These are phyloP conservation scores for Elsinoe australis DNA, from an alignment of 2,329 filamentous ascomycete genomes.

Conservation along the genomic window DNA sequence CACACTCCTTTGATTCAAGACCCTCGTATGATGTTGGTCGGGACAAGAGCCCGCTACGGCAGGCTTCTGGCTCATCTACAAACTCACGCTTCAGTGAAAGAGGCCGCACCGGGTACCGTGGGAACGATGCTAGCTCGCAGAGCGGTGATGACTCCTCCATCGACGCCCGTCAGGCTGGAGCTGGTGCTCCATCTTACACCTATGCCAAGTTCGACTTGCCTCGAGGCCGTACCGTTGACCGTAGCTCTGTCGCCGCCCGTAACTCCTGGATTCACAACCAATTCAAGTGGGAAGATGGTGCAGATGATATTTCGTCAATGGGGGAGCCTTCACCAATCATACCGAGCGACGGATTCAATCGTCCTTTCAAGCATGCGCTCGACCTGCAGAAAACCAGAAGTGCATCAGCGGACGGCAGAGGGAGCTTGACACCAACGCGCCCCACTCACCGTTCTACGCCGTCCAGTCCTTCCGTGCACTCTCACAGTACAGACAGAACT, in stretches of 20 bases:
- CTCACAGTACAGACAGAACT: slow-evolving; percentile 37
- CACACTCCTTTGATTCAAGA: slow-evolving; percentile 33
- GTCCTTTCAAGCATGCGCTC: slow-evolving; percentile 15
- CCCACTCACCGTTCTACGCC: slow-evolving; percentile 21
- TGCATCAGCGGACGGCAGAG: slow-evolving; percentile 13
- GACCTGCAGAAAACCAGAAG: slow-evolving; percentile 16
- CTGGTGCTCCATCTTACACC: slow-evolving; percentile 62
- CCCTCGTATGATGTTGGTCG: slow-evolving; percentile 24
- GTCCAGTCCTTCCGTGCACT: slow-evolving; percentile 28
- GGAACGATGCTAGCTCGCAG: slow-evolving; percentile 7
- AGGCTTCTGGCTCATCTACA: slow-evolving; percentile 21
- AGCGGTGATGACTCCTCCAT: slow-evolving; percentile 19
- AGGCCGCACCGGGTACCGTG: slow-evolving; percentile 29
- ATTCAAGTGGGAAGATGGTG: slow-evolving; percentile 51
- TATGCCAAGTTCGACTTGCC: slow-evolving; percentile 81
- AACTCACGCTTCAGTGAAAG: slow-evolving; percentile 21
- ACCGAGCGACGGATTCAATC: not conserved
- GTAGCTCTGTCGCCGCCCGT: slow-evolving; percentile 54
- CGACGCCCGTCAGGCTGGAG: slow-evolving; percentile 38
- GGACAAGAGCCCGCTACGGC: slow-evolving; percentile 23
- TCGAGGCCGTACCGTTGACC: slow-evolving; percentile 69
- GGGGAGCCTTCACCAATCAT: slow-evolving; percentile 6
- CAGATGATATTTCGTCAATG: not conserved
- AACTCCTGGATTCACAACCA: slow-evolving; percentile 43
- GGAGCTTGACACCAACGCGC: slow-evolving; percentile 8